Evolutionary conservation across 139 green algal genomes (phyloP).

Genomic region (Coelastrella sp.): DNA sequence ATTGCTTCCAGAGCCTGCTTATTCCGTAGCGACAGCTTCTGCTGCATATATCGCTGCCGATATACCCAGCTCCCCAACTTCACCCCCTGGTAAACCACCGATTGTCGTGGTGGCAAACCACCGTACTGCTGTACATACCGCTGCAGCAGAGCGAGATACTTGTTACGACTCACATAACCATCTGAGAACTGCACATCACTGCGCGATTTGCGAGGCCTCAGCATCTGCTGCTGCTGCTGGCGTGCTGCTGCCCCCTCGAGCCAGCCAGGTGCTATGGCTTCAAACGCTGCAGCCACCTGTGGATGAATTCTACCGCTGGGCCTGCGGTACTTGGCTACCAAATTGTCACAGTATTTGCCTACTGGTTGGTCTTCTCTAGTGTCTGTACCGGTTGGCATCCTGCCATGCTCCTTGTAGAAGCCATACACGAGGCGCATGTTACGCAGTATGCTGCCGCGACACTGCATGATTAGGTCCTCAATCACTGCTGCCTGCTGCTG

Average conservation of each 20-base stretch:
- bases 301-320: not conserved
- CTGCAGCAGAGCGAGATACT: too few relatives aligned
- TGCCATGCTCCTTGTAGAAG: not conserved
- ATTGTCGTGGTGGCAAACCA: too few relatives aligned
- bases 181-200: too few relatives aligned
- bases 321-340: not conserved
- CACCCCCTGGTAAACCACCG: too few relatives aligned
- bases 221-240: not conserved
- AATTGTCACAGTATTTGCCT: not conserved
- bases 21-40: too few relatives aligned
- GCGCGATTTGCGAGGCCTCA: too few relatives aligned
- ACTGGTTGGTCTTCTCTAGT: not conserved
- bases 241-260: not conserved
- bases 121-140: too few relatives aligned
- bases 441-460: not conserved
- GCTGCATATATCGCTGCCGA: too few relatives aligned
- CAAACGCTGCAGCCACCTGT: not conserved
- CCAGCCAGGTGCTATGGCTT: not conserved
- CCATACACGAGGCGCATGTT: not conserved
- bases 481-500: not conserved
- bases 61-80: too few relatives aligned
- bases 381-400: not conserved
- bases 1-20: too few relatives aligned
- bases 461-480: not conserved
- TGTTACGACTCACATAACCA: too few relatives aligned